These are phyloP conservation scores for Abrus pulchellus DNA, from an alignment of 306 rosid species.

Conservation along the genomic window DNA sequence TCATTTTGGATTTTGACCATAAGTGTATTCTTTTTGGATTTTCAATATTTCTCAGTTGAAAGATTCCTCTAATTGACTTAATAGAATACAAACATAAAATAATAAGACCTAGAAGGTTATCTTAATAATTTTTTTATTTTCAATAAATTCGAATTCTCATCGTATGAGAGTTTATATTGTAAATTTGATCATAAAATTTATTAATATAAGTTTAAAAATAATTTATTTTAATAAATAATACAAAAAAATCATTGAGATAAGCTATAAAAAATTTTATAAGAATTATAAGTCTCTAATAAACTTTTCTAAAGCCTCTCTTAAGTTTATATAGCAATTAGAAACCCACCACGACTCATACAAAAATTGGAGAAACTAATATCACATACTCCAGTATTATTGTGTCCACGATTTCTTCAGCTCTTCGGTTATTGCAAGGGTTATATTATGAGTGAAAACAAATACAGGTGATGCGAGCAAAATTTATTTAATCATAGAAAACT, in stretches of 20 bases:
- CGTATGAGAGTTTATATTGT: no score
- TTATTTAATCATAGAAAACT: no score
- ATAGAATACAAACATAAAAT: background rate
- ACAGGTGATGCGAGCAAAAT: no score
- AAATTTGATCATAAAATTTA: no score
- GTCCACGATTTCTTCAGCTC: slow-evolving; percentile 31
- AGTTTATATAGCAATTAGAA: background rate
- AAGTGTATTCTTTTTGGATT: slow-evolving; percentile 30
- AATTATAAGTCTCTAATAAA: background rate
- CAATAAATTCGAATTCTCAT: no score
- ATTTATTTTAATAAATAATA: no score
- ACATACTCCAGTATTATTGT: background rate
- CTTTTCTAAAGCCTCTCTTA: background rate
- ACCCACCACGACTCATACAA: background rate
- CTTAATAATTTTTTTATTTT: no score
- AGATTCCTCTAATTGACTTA: slow-evolving; percentile 36
- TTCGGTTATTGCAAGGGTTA: slow-evolving; percentile 23
- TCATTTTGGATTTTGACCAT: slow-evolving; percentile 35
- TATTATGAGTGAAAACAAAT: background rate
- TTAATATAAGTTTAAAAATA: no score
- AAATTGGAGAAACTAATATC: slow-evolving; percentile 9
- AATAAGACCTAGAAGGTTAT: background rate
- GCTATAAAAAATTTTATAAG: no score
- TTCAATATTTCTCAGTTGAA: slow-evolving; percentile 5
- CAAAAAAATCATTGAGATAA: no score